These are phyloP conservation scores for Flaveria robusta DNA, from an alignment of 129 eudicot species.

Conservation along the genomic window DNA sequence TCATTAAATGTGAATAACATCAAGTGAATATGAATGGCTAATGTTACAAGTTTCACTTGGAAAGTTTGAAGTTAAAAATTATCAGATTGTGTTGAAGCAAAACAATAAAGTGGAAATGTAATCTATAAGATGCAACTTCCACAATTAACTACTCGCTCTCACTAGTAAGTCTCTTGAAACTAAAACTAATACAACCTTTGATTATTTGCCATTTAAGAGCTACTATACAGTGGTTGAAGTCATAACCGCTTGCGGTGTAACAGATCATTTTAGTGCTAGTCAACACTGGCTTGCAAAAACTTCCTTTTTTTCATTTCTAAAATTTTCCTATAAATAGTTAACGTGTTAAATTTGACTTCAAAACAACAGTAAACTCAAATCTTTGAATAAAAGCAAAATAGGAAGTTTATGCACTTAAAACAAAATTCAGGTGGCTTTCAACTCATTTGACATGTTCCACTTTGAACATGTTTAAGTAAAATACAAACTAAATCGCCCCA, in stretches of 20 bases:
- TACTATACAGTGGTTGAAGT: background rate
- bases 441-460: background rate
- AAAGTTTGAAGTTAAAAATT: background rate
- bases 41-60: constrained; percentile 1
- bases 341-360: background rate
- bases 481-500: background rate
- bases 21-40: background rate
- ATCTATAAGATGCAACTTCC: background rate
- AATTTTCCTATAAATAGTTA: background rate
- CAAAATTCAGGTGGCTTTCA: background rate
- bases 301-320: background rate
- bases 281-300: background rate
- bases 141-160: background rate
- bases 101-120: background rate
- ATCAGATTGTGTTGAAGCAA: background rate
- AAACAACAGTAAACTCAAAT: too few species aligned
- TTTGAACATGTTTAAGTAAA: background rate
- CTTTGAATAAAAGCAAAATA: background rate
- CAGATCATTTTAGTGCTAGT: background rate
- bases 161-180: background rate
- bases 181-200: background rate
- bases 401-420: background rate
- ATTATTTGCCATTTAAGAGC: background rate
- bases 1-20: constrained; percentile 3
- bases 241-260: background rate